These are phyloP conservation scores for Beta macrorhiza DNA, from an alignment of 179 eudicot genomes.

Conservation along the genomic window DNA sequence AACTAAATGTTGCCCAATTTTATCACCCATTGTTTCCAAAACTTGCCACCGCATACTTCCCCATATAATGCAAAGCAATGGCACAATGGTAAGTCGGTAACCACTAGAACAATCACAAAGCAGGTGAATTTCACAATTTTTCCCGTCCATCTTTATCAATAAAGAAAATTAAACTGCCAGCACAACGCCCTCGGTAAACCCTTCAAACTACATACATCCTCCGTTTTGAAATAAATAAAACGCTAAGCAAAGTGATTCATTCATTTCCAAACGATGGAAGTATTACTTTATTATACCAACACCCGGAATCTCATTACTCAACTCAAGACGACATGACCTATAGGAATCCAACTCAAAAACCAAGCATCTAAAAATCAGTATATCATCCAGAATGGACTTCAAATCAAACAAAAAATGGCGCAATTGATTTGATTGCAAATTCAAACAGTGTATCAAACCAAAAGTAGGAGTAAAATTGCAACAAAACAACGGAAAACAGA, in stretches of 20 bases:
- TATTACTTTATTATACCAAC: not conserved
- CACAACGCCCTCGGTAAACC: not conserved
- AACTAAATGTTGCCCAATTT: not conserved
- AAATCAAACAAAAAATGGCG: not conserved
- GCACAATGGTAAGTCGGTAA: no score
- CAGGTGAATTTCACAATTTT: not conserved
- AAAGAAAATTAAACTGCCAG: not conserved
- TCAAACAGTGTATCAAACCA: not conserved
- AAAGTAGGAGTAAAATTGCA: not conserved
- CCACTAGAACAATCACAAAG: not conserved
- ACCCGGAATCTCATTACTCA: not conserved
- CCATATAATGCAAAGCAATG: no score
- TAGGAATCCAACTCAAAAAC: not conserved
- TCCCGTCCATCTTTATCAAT: not conserved
- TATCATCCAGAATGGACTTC: not conserved
- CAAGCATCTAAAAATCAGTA: not conserved
- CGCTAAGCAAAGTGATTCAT: no score
- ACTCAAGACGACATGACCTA: not conserved
- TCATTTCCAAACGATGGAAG: no score
- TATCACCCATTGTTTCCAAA: not conserved
- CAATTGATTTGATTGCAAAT: not conserved
- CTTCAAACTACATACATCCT: not conserved
- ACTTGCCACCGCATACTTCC: no score
- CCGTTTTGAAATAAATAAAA: no score
- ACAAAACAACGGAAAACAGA: not conserved